phyloP scores from a whole-genome alignment of 1,284 basidiomycete genomes.

The Ceratobasidium sp. region DNA sequence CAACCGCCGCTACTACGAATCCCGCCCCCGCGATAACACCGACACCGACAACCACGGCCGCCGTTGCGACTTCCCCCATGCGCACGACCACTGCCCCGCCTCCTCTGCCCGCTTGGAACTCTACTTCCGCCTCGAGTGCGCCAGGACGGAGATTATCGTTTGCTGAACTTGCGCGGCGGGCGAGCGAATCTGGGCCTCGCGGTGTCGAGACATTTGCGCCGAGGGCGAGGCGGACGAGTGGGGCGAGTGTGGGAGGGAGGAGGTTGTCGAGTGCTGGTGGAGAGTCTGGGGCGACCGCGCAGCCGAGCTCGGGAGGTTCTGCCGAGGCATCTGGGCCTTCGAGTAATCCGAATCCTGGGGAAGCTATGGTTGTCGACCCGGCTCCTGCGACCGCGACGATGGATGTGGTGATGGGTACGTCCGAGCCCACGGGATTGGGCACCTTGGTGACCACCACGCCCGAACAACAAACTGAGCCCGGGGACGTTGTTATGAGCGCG shows the following conservation, averaged over 20 bases:
- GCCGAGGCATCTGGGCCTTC: neutral
- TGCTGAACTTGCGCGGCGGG: constrained; percentile 37
- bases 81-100: constrained; percentile 11
- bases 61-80: neutral
- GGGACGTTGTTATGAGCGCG: constrained; percentile 19
- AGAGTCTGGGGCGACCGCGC: neutral
- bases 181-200: constrained; percentile 9
- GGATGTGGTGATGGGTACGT: constrained; percentile 11
- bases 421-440: neutral
- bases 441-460: neutral
- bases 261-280: constrained; percentile 4
- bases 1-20: neutral
- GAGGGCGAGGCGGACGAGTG: neutral
- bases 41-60: neutral
- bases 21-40: neutral
- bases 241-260: neutral
- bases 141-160: constrained; percentile 23
- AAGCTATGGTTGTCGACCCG: constrained; percentile 15
- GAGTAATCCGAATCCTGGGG: constrained; percentile 1
- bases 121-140: constrained; percentile 2
- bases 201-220: neutral
- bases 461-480: neutral
- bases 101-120: constrained; percentile 15
- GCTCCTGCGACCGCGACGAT: neutral
- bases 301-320: neutral